These are phyloP conservation scores for Coemansia sp. DNA, from an alignment of 192 early-diverging fungal species.

Conservation along the genomic window DNA sequence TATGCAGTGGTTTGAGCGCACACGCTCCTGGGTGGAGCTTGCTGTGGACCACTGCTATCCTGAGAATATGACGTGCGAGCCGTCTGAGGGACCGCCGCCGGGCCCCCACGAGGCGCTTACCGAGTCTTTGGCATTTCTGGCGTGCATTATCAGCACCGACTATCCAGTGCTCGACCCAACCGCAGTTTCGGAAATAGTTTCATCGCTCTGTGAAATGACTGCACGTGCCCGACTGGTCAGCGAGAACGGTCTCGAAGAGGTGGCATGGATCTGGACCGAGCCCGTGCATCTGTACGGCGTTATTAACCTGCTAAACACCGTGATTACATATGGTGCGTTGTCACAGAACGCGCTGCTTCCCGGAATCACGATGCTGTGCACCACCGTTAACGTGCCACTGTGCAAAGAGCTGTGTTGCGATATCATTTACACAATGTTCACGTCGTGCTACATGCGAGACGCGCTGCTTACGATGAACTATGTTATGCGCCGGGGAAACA, in stretches of 20 bases:
- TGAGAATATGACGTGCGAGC: constrained; percentile 3
- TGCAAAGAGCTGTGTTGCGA: constrained; percentile 39
- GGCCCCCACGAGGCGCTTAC: constrained; percentile 16
- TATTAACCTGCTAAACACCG: constrained; percentile 36
- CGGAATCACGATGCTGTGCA: constrained; percentile 41
- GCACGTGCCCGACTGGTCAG: constrained; percentile 19
- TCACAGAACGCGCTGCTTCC: constrained; percentile 19
- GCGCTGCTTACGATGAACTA: constrained; percentile 47
- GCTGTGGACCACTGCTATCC: constrained; percentile 30
- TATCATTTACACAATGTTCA: constrained; percentile 45
- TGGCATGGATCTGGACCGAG: constrained; percentile 43
- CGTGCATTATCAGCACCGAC: constrained; percentile 26
- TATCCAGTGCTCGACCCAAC: constrained; percentile 39
- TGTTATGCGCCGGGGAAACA: constrained; percentile 38
- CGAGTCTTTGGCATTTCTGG: constrained; percentile 30
- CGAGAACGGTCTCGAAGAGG: constrained; percentile 17
- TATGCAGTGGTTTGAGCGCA: constrained; percentile 28
- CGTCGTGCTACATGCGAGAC: constrained; percentile 52
- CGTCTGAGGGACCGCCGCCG: constrained; percentile 5
- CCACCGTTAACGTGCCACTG: constrained; percentile 22
- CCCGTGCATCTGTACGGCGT: constrained; percentile 30
- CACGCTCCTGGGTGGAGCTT: constrained; percentile 21
- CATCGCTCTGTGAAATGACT: constrained; percentile 16
- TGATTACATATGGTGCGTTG: constrained; percentile 48
- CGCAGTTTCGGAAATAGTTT: constrained; percentile 6